A percentile compares a stretch with the other conserved stretches of the same genome.
These are phyloP conservation scores for Rutstroemia sp. DNA, from an alignment of 2,329 filamentous ascomycete species.

Conservation along the genomic window DNA sequence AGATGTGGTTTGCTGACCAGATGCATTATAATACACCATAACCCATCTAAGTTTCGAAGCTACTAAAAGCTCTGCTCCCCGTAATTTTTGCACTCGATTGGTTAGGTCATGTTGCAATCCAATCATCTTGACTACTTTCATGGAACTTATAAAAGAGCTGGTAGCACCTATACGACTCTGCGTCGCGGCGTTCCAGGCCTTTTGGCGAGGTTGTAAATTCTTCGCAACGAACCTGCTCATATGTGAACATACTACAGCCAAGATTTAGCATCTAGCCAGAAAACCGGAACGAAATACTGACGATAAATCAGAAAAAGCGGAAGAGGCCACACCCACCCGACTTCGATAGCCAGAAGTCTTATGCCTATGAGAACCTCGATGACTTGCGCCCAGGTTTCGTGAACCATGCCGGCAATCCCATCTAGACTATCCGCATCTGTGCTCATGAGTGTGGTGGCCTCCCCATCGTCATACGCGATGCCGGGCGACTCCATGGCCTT, in stretches of 20 bases:
- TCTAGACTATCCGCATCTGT: constrained; percentile 34
- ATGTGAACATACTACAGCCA: constrained; percentile 33
- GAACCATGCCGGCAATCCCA: constrained; percentile 31
- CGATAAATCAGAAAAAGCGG: constrained; percentile 36
- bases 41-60: constrained; percentile 34
- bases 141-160: constrained; percentile 30
- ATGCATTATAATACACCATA: constrained; percentile 35
- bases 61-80: constrained; percentile 24
- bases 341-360: constrained; percentile 31
- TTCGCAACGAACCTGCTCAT: constrained; percentile 35
- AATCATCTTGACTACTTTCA: constrained; percentile 37
- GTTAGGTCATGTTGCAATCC: constrained; percentile 9
- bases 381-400: constrained; percentile 36
- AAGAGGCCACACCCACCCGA: constrained; percentile 37
- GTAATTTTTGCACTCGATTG: constrained; percentile 4
- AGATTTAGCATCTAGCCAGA: background rate
- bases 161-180: constrained; percentile 34
- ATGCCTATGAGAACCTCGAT: constrained; percentile 37
- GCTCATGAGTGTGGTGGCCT: constrained; percentile 34
- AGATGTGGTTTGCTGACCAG: constrained; percentile 24
- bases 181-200: constrained; percentile 35
- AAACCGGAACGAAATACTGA: constrained; percentile 22
- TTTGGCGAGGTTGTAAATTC: constrained; percentile 31
- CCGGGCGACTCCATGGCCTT: constrained; percentile 26
- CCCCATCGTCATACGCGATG: constrained; percentile 27